Evolutionary conservation across 495 filamentous ascomycete species (phyloP), one percentile per base, ranked within the genome.

Genomic region (Xylaria scruposa): DNA sequence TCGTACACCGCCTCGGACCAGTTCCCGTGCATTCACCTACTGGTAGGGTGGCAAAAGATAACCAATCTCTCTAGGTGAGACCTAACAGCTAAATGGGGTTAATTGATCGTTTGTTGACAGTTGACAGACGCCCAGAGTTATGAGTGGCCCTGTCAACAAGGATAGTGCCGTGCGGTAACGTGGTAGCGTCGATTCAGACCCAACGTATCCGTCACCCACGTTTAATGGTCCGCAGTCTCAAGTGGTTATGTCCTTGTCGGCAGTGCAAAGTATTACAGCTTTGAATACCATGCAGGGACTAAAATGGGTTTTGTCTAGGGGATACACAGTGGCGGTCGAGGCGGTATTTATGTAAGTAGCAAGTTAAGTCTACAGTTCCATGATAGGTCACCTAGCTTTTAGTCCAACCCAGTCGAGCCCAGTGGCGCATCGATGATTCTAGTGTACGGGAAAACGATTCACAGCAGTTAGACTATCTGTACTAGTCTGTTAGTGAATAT

Each of bases 111-210:
- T 31, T 47, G 61, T 13, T 64, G 61, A 67, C 31, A 33, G 64
- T 54, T 42, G 49, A 56, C 47, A 56, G 21, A 21, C 31, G 36
- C 65, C 15, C 46, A 36, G 36, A n/a, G 15, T 38, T 60, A 8
- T 47, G 38, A 29, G 42, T 19, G 10, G 46, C 4, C 31, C n/a
- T 53, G 63, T 38, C n/a, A 36, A 44, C 65, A 56, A 29, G 65
- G 65, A 69, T 69, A 36, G 6, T 47, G 67, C 67, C 24, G 19
- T 49, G 38, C 26, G n/a, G 42, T 40, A 69, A 69, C 67, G 54
- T 69, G 67, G 54, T n/a, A 59, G 29, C 29, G 49, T 33, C 29
- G 33, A 10, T n/a, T 17, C 56, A 42, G 6, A 42, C 47, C 49
- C 62, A 31, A 67, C n/a, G 49, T 51, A 12, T 51, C n/a, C 19